Evolutionary conservation across 2,329 filamentous ascomycete genomes (phyloP).

Genomic region (Sporothrix brunneoviolacea): DNA sequence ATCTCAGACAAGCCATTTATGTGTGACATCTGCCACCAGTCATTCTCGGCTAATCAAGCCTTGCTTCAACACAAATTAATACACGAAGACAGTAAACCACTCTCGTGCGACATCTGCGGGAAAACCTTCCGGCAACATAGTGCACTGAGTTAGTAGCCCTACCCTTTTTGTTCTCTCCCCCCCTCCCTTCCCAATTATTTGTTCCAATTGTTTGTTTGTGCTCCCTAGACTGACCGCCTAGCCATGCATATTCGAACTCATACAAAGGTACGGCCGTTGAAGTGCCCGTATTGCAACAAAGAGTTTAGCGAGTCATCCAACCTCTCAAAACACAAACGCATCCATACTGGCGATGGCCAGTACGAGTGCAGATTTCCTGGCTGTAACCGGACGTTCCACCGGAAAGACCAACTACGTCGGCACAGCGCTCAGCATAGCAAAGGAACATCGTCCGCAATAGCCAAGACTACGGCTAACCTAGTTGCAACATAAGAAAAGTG

Average conservation of each 20-base stretch:
- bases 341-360: slow-evolving; percentile 47
- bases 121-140: slow-evolving; percentile 62
- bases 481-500: neutral
- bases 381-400: slow-evolving; percentile 52
- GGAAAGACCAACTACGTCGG: slow-evolving; percentile 54
- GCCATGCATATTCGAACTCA: slow-evolving; percentile 63
- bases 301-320: slow-evolving; percentile 60
- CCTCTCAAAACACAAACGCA: slow-evolving; percentile 58
- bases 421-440: slow-evolving; percentile 39
- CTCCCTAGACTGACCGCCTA: slow-evolving; percentile 22
- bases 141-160: slow-evolving; percentile 57
- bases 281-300: slow-evolving; percentile 52
- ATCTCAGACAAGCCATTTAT: slow-evolving; percentile 50
- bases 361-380: slow-evolving; percentile 41
- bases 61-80: slow-evolving; percentile 61
- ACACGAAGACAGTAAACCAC: slow-evolving; percentile 60
- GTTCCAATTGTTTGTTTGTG: neutral
- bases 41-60: slow-evolving; percentile 61
- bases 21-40: slow-evolving; percentile 48
- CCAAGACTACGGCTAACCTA: neutral
- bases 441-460: slow-evolving; percentile 1
- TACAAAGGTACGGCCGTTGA: slow-evolving; percentile 57
- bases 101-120: slow-evolving; percentile 48
- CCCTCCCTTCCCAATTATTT: neutral
- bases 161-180: neutral